Conservation (phyloP, 768 basidiomycete genomes). For the Boletus edulis region DNA sequence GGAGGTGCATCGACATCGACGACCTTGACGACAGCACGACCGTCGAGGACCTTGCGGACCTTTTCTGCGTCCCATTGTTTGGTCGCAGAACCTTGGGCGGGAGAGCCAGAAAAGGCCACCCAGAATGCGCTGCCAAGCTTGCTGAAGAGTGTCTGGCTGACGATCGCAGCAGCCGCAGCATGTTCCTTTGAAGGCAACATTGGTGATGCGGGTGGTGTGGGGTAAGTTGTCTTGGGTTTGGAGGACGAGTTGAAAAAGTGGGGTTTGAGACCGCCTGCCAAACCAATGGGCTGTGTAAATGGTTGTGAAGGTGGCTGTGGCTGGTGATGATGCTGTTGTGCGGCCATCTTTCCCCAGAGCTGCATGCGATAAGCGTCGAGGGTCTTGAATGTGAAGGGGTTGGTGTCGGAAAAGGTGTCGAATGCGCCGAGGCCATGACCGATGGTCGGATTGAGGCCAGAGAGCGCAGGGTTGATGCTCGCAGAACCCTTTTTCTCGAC, state of each 20-base stretch:
- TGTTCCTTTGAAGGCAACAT: conserved; percentile 32
- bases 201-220: conserved; percentile 45
- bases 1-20: conserved; percentile 63
- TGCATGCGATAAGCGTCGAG: conserved; percentile 90
- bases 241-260: conserved; percentile 27
- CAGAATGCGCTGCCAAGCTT: conserved; percentile 79
- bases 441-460: conserved; percentile 23
- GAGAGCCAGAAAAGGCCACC: conserved; percentile 77
- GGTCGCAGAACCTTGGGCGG: conserved; percentile 17
- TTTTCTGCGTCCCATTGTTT: conserved; percentile 70
- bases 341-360: conserved; percentile 87
- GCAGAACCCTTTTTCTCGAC: conserved; percentile 34
- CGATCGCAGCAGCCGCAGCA: conserved; percentile 56
- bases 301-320: conserved; percentile 32
- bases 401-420: conserved; percentile 75
- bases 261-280: conserved; percentile 42
- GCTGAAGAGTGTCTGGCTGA: conserved; percentile 70
- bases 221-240: conserved; percentile 28
- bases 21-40: conserved; percentile 74
- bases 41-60: conserved; percentile 77
- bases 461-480: conserved; percentile 29
- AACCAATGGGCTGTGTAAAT: conserved; percentile 30
- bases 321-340: conserved; percentile 52
- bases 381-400: conserved; percentile 84
- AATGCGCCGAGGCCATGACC: conserved; percentile 45